A percentile compares a stretch with the other conserved stretches of the same genome.
Evolutionary conservation across 495 filamentous ascomycete species (phyloP).

Genomic region (Mytilinidion resinicola): DNA sequence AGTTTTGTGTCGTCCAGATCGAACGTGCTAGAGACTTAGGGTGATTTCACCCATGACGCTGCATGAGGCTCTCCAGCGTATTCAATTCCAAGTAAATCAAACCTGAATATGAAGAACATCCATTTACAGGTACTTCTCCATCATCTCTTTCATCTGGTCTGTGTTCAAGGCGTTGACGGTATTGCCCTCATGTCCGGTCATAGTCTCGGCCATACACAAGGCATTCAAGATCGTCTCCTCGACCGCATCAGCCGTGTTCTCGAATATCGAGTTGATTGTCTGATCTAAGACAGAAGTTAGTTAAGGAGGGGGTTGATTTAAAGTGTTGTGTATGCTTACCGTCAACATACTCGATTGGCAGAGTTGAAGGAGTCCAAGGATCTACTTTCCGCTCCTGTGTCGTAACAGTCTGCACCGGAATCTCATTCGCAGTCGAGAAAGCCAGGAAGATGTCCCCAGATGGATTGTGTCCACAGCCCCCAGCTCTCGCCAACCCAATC

Average conservation of each 20-base stretch:
- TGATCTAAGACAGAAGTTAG: conserved; percentile 18
- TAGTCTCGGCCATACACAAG: conserved; percentile 45
- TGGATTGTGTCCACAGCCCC: conserved; percentile 44
- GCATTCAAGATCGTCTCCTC: conserved; percentile 52
- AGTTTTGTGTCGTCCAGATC: too few species aligned
- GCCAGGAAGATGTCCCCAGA: conserved; percentile 51
- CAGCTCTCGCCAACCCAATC: conserved; percentile 45
- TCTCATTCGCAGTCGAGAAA: conserved; percentile 45
- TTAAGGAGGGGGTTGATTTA: too few species aligned
- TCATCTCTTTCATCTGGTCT: conserved; percentile 42
- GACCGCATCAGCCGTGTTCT: conserved; percentile 44
- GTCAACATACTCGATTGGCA: conserved; percentile 40
- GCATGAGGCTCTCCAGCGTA: too few species aligned
- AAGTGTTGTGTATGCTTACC: conserved; percentile 5
- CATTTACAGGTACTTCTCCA: conserved; percentile 39
- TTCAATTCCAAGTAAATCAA: too few species aligned
- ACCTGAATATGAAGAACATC: too few species aligned
- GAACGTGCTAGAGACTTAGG: too few species aligned
- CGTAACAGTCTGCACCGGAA: conserved; percentile 32
- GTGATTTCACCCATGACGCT: too few species aligned
- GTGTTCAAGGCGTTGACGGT: conserved; percentile 43
- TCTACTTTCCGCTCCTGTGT: conserved; percentile 10
- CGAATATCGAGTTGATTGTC: conserved; percentile 46
- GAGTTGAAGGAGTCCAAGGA: conserved; percentile 33
- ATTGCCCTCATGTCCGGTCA: conserved; percentile 37